Conservation (phyloP, 139 green algal genomes). For the Coccomyxa sp. region DNA sequence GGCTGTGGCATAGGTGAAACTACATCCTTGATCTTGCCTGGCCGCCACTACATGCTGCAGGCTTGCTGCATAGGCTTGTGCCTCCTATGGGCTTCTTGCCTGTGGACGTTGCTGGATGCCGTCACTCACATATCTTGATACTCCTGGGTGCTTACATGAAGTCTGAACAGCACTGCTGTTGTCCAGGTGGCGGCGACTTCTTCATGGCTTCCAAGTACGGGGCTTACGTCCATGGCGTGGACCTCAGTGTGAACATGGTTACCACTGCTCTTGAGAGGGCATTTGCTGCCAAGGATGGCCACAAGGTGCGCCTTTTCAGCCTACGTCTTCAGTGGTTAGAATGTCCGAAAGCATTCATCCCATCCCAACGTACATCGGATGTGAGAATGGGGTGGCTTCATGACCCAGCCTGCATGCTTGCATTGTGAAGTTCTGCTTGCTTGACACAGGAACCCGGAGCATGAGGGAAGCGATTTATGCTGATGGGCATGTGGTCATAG, state of each 20-base stretch:
- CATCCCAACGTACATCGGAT: too few species aligned
- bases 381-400: too few species aligned
- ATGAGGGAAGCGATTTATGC: too few species aligned
- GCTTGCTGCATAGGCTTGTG: background rate
- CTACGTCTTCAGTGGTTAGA: background rate
- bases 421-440: too few species aligned
- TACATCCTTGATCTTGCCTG: background rate
- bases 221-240: slow-evolving; percentile 73
- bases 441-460: too few species aligned
- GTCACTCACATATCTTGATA: background rate
- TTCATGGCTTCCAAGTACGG: slow-evolving; percentile 55
- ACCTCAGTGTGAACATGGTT: slow-evolving; percentile 84
- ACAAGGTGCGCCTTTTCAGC: slow-evolving; percentile 20
- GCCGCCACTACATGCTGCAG: background rate
- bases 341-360: too few species aligned
- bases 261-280: slow-evolving; percentile 59
- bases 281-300: slow-evolving; percentile 17
- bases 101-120: background rate
- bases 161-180: background rate
- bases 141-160: background rate
- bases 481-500: too few species aligned
- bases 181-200: slow-evolving; percentile 56
- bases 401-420: too few species aligned
- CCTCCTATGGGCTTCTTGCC: background rate
- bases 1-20: slow-evolving; percentile 55